Evolutionary conservation across 2,329 filamentous ascomycete genomes (phyloP).

Genomic region (Chalaropsis ovoidea): DNA sequence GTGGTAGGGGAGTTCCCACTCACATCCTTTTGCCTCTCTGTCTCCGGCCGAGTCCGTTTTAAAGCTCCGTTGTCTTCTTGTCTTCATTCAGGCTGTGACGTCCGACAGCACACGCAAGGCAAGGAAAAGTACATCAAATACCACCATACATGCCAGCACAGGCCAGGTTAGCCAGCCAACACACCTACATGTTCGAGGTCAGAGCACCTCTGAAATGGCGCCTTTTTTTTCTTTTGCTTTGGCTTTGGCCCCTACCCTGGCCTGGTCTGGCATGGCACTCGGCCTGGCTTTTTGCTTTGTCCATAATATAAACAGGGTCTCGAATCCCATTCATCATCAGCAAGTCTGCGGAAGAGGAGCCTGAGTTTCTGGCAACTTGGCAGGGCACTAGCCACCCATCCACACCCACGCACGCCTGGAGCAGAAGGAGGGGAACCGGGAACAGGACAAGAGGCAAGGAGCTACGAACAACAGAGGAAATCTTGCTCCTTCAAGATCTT

Average conservation of each 20-base stretch:
- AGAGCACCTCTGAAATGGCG: slow-evolving; percentile 4
- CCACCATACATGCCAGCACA: neutral
- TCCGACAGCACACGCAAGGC: neutral
- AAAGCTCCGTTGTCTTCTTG: neutral
- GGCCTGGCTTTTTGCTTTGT: neutral
- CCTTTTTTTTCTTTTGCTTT: no score
- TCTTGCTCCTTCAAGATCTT: slow-evolving; percentile 10
- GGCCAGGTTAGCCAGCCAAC: neutral
- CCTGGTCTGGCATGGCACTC: no score
- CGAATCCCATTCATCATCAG: neutral
- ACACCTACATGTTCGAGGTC: slow-evolving; percentile 2
- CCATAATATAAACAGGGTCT: slow-evolving; percentile 10
- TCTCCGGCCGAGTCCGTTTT: neutral
- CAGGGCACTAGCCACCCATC: slow-evolving; percentile 10
- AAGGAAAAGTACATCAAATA: neutral
- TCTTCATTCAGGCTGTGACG: neutral
- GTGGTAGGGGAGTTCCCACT: neutral
- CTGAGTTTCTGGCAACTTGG: slow-evolving; percentile 6
- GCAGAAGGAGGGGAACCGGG: neutral
- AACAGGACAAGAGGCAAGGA: neutral
- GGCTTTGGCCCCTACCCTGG: neutral
- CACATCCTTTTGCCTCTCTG: neutral
- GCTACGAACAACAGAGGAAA: neutral
- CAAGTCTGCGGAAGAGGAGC: slow-evolving; percentile 2
- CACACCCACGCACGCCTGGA: slow-evolving; percentile 1